These are phyloP conservation scores for Naegleria lovaniensis DNA, from an alignment of 208 protist genomes.

Conservation along the genomic window DNA sequence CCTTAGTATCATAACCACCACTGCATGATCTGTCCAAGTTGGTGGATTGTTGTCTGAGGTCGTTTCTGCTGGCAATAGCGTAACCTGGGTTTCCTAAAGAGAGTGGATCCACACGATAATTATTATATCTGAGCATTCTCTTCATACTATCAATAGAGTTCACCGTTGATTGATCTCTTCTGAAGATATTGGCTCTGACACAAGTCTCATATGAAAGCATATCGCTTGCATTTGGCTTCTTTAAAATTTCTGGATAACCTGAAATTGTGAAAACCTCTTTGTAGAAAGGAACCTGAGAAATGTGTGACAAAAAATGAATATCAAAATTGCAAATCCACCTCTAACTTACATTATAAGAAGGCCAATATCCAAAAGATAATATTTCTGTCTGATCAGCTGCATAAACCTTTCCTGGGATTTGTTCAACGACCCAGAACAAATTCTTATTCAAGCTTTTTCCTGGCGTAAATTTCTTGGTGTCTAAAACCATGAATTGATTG, in stretches of 20 bases:
- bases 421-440: slow-evolving; percentile 58
- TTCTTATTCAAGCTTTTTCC: background rate
- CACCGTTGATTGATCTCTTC: slow-evolving; percentile 40
- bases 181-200: slow-evolving; percentile 45
- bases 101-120: slow-evolving; percentile 39
- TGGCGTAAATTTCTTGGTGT: slow-evolving; percentile 55
- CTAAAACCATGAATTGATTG: slow-evolving; percentile 77
- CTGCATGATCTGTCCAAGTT: slow-evolving; percentile 20
- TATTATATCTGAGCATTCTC: slow-evolving; percentile 42
- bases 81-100: slow-evolving; percentile 38
- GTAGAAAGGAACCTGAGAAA: slow-evolving; percentile 2
- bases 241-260: background rate
- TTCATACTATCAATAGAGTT: slow-evolving; percentile 27
- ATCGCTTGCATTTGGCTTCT: background rate
- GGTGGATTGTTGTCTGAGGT: slow-evolving; percentile 28
- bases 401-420: slow-evolving; percentile 57
- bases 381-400: slow-evolving; percentile 56
- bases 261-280: background rate
- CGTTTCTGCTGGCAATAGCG: slow-evolving; percentile 40
- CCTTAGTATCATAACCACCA: slow-evolving; percentile 47
- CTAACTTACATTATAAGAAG: slow-evolving; percentile 63
- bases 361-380: slow-evolving; percentile 54
- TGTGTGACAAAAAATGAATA: background rate
- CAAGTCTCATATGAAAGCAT: slow-evolving; percentile 28
- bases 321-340: slow-evolving; percentile 47